phyloP scores from a whole-genome alignment of 78 protist species.

The Creolimax fragrantissima region DNA sequence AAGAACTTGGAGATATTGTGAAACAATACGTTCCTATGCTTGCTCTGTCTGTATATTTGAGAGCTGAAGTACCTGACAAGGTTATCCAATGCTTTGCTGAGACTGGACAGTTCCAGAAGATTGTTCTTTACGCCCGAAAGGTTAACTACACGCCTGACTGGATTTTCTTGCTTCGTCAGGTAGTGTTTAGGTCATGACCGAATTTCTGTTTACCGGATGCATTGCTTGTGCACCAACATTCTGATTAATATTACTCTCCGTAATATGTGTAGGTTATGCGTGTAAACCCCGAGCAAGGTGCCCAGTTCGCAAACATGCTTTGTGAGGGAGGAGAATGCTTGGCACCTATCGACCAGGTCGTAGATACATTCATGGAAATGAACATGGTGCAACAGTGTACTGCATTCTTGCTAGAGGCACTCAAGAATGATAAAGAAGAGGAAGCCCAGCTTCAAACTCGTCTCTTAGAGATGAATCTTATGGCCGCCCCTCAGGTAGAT shows the following conservation, averaged over 20 bases:
- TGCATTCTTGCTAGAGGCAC: conserved; percentile 83
- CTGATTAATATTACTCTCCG: too few species aligned
- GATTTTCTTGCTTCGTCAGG: conserved; percentile 37
- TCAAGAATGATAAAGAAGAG: conserved; percentile 72
- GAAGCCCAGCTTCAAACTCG: conserved; percentile 91
- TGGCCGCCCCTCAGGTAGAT: conserved; percentile 64
- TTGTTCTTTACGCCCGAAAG: conserved; percentile 79
- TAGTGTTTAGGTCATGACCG: too few species aligned
- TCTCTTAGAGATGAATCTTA: conserved; percentile 88
- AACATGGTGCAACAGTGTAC: conserved; percentile 82
- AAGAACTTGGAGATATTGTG: conserved; percentile 93
- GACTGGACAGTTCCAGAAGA: conserved; percentile 79
- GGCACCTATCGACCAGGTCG: conserved; percentile 60
- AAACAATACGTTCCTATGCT: conserved; percentile 50
- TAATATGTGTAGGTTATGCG: conserved; percentile 53
- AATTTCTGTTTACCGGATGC: too few species aligned
- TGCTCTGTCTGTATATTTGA: conserved; percentile 85
- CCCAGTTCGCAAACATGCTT: conserved; percentile 72
- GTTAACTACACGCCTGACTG: conserved; percentile 73
- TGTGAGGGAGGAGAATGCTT: conserved; percentile 43
- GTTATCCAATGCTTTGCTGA: conserved; percentile 82
- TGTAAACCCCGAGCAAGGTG: conserved; percentile 75
- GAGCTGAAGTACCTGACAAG: conserved; percentile 66
- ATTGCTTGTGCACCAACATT: too few species aligned
- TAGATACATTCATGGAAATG: conserved; percentile 74